These are phyloP conservation scores for Salix purpurea DNA, from an alignment of 345 rosid genomes.

Conservation along the genomic window DNA sequence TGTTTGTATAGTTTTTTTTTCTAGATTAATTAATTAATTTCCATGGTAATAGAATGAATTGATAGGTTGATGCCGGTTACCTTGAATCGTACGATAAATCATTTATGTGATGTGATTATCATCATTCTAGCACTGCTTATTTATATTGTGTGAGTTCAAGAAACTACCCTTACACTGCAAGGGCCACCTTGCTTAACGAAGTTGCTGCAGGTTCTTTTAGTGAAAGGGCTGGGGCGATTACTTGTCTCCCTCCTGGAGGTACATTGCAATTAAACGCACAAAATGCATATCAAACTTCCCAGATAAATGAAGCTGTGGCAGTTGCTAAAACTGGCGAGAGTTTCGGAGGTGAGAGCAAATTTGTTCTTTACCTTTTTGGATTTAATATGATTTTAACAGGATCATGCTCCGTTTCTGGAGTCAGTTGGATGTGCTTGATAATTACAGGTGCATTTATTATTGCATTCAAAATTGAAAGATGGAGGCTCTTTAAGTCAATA, in stretches of 20 bases:
- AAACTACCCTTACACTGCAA: not conserved
- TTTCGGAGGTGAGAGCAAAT: conserved; percentile 5
- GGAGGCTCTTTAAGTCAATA: too few species aligned
- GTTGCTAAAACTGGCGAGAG: conserved; percentile 1
- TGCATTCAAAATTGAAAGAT: too few species aligned
- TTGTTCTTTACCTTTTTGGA: not conserved
- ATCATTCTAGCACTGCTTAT: not conserved
- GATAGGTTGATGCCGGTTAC: not conserved
- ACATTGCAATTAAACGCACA: not conserved
- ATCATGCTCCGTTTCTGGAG: not conserved
- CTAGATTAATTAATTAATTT: too few species aligned
- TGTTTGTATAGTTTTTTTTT: too few species aligned
- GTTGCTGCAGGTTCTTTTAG: conserved; percentile 19
- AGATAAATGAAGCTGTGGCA: conserved; percentile 2
- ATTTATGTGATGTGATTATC: too few species aligned
- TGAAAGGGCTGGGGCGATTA: not conserved
- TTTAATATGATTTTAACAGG: not conserved
- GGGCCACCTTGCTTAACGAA: not conserved
- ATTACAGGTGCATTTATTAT: not conserved
- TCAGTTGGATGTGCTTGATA: not conserved
- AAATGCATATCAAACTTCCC: conserved; percentile 6
- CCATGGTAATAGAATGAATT: not conserved
- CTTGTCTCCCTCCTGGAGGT: not conserved
- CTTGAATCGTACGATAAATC: not conserved
- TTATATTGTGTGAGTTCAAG: not conserved